Evolutionary conservation across 2,329 filamentous ascomycete species (phyloP), one percentile per base, ranked within the genome.

Genomic region (Sporothrix brasiliensis): DNA sequence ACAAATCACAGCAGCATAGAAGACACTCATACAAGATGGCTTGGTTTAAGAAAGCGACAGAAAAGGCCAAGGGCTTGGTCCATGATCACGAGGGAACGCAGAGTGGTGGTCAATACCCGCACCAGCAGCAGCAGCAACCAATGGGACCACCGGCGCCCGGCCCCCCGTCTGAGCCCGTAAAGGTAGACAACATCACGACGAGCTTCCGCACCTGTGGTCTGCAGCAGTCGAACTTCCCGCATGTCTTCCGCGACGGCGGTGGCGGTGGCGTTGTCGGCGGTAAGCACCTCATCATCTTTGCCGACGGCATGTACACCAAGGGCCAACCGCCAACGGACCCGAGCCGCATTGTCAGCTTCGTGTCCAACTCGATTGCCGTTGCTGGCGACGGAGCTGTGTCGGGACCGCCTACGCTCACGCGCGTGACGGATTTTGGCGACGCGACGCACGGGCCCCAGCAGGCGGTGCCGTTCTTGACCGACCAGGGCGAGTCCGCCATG

Each of bases 201-300:
- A 69, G 68, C 52, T 58, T 72, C 5, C 70, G 69, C 1, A 3
- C 34, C 44, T 70, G 72, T 16, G 68, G 72, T 5, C 71, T 5
- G 58, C 73, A 74, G 68, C 27, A 56, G 60, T 74, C 73, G 56
- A 74, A 73, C 60, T 68, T 70, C 11, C 73, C 73, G 47, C 67
- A 74, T 68, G 68, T 72, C 19, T 74, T 63, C 69, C 73, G 73
- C 41, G 73, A 74, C 68, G 73, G 73, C 39, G 73, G 73, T 30
- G 73, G 73, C 39, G 73, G 73, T 58, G 73, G 73, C 60, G 71
- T 70, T 1, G 71, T 74, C 2, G 50, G 50, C 66, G 73, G 73
- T 2, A 70, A 69, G 58, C 34, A 73, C 14, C 52, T 74, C 27
- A 72, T 73, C 67, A 73, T 73, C 30, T 74, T 73, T 54, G 70